These are phyloP conservation scores for Zopfochytrium polystomum DNA, from an alignment of 371 early-diverging fungal genomes.

Conservation along the genomic window DNA sequence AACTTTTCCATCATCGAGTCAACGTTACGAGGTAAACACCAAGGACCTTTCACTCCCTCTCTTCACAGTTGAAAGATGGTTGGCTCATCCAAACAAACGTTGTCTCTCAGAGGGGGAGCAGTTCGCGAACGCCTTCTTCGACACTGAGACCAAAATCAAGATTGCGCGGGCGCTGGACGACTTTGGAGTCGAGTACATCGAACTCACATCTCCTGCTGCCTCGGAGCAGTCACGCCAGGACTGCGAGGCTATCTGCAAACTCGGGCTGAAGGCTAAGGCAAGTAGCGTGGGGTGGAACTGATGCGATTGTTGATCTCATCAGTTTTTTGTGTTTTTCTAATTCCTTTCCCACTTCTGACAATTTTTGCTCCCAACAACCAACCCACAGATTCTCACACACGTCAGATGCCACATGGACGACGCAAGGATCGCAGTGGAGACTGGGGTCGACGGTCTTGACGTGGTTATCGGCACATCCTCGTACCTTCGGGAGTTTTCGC, in stretches of 20 bases:
- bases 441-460: slow-evolving; percentile 92
- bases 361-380: background rate
- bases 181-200: slow-evolving; percentile 95
- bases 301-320: background rate
- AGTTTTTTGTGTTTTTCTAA: background rate
- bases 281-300: background rate
- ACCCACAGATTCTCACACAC: slow-evolving; percentile 78
- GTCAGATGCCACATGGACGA: slow-evolving; percentile 97
- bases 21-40: slow-evolving; percentile 80
- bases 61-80: background rate
- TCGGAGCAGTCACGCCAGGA: slow-evolving; percentile 90
- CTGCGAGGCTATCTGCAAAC: slow-evolving; percentile 81
- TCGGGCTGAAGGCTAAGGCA: slow-evolving; percentile 90
- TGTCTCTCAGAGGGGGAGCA: slow-evolving; percentile 84
- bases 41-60: too few species aligned
- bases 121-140: slow-evolving; percentile 96
- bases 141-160: slow-evolving; percentile 91
- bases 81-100: slow-evolving; percentile 1
- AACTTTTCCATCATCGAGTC: slow-evolving; percentile 96
- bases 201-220: slow-evolving; percentile 93
- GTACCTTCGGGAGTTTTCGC: slow-evolving; percentile 90
- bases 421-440: slow-evolving; percentile 89
- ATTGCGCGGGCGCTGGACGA: slow-evolving; percentile 94
- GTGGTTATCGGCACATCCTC: slow-evolving; percentile 96
- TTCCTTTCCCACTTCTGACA: slow-evolving; percentile 1